phyloP scores from a whole-genome alignment of 2,329 filamentous ascomycete species.

The Penicillium sp. region DNA sequence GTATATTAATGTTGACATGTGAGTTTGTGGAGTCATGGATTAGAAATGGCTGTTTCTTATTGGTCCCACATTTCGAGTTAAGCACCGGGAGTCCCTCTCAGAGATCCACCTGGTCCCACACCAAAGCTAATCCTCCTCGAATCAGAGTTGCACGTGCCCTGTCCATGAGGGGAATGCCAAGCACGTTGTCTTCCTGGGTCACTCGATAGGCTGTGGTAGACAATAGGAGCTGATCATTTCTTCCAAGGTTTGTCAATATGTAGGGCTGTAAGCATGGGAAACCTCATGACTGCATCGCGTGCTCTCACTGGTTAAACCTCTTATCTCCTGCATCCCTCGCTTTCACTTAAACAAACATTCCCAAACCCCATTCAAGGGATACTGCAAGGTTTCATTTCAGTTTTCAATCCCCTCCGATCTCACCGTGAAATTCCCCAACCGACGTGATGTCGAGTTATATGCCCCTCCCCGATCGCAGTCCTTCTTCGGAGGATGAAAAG shows the following conservation, averaged over 20 bases:
- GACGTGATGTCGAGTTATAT: slow-evolving; percentile 32
- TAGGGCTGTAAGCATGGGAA: background rate
- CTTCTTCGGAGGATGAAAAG: slow-evolving; percentile 30
- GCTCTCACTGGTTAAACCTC: slow-evolving; percentile 6
- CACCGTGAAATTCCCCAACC: slow-evolving; percentile 30
- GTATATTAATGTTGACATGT: background rate
- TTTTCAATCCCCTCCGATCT: background rate
- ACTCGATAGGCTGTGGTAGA: slow-evolving; percentile 17
- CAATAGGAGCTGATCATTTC: slow-evolving; percentile 4
- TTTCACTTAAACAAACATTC: slow-evolving; percentile 7
- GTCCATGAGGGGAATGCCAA: slow-evolving; percentile 11
- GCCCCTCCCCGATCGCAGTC: slow-evolving; percentile 16
- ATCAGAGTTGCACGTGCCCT: slow-evolving; percentile 24
- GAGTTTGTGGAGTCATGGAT: background rate
- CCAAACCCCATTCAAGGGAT: slow-evolving; percentile 7
- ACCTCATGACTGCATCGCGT: slow-evolving; percentile 2
- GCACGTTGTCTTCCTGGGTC: slow-evolving; percentile 19
- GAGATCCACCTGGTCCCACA: background rate
- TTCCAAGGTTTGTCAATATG: background rate
- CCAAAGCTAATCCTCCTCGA: slow-evolving; percentile 9
- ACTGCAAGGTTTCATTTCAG: background rate
- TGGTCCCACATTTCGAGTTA: slow-evolving; percentile 7
- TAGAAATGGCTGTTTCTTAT: slow-evolving; percentile 3
- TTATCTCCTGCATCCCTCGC: background rate
- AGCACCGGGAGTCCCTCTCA: slow-evolving; percentile 10